Evolutionary conservation across 1,139 yeast genomes (phyloP).

Genomic region (Diutina mesorugosa): DNA sequence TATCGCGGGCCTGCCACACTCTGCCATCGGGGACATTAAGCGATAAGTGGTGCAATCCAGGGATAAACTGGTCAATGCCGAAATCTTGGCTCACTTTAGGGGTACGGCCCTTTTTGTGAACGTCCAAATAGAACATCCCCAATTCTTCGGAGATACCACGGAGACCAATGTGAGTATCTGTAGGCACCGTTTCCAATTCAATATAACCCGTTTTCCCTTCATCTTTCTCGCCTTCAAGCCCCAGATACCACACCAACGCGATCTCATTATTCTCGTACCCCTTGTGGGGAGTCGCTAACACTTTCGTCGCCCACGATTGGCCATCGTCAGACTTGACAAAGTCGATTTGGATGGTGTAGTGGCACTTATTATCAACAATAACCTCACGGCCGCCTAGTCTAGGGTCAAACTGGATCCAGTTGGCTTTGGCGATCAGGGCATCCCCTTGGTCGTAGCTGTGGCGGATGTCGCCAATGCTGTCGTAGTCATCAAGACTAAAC

Average conservation of each 20-base stretch:
- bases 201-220: constrained; percentile 11
- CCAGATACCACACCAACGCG: constrained; percentile 68
- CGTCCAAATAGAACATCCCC: constrained; percentile 38
- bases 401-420: constrained; percentile 84
- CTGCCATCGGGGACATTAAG: constrained; percentile 60
- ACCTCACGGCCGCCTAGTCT: constrained; percentile 75
- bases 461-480: constrained; percentile 50
- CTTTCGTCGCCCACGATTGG: constrained; percentile 63
- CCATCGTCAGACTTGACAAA: constrained; percentile 68
- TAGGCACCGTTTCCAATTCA: constrained; percentile 5
- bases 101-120: constrained; percentile 37
- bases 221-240: constrained; percentile 41
- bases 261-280: constrained; percentile 38
- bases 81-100: constrained; percentile 37
- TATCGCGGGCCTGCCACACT: constrained; percentile 72
- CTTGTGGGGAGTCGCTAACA: constrained; percentile 47
- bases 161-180: constrained; percentile 24
- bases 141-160: constrained; percentile 44
- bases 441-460: constrained; percentile 75
- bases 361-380: constrained; percentile 49
- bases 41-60: constrained; percentile 42
- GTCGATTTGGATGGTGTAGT: constrained; percentile 52
- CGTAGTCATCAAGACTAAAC: constrained; percentile 56
- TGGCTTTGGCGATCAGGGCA: constrained; percentile 50
- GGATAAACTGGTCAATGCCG: constrained; percentile 16